Percentiles rank a stretch among this genome's conserved stretches.
Evolutionary conservation across 2,329 filamentous ascomycete genomes (phyloP).

Genomic region (Cladobotryum mycophilum): DNA sequence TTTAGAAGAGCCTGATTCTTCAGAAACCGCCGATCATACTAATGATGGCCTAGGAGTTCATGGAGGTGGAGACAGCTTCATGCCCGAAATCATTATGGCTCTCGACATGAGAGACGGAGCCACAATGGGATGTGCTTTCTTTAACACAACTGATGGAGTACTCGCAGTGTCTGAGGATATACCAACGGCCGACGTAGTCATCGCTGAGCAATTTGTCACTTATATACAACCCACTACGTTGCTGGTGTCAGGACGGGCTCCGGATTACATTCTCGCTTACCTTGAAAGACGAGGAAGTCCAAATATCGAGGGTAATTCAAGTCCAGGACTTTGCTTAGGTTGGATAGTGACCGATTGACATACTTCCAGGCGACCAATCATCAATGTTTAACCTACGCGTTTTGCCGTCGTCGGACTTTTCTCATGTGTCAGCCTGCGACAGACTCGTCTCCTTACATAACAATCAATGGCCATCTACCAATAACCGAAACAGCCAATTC

Average conservation of each 20-base stretch:
- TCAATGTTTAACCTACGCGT: slow-evolving; percentile 48
- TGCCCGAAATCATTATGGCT: slow-evolving; percentile 66
- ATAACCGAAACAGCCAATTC: slow-evolving; percentile 2
- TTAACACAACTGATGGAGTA: slow-evolving; percentile 61
- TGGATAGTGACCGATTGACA: slow-evolving; percentile 2
- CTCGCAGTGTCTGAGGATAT: slow-evolving; percentile 75
- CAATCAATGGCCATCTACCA: no score
- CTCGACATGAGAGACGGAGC: slow-evolving; percentile 66
- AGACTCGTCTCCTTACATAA: slow-evolving; percentile 41
- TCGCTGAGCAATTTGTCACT: slow-evolving; percentile 55
- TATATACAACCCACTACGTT: slow-evolving; percentile 51
- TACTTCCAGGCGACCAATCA: background rate
- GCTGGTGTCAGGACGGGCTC: slow-evolving; percentile 43
- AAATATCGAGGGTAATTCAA: background rate
- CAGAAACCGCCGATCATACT: background rate
- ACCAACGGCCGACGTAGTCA: slow-evolving; percentile 58
- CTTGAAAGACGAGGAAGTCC: slow-evolving; percentile 20
- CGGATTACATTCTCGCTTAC: slow-evolving; percentile 31
- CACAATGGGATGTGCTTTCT: slow-evolving; percentile 79
- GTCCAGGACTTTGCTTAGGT: background rate
- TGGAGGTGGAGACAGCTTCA: background rate
- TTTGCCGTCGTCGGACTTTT: slow-evolving; percentile 67
- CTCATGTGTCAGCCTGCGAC: slow-evolving; percentile 56
- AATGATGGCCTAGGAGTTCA: background rate
- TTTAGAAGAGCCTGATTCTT: background rate